These are phyloP conservation scores for Leccinum rimulosum DNA, from an alignment of 768 basidiomycete genomes.

Conservation along the genomic window DNA sequence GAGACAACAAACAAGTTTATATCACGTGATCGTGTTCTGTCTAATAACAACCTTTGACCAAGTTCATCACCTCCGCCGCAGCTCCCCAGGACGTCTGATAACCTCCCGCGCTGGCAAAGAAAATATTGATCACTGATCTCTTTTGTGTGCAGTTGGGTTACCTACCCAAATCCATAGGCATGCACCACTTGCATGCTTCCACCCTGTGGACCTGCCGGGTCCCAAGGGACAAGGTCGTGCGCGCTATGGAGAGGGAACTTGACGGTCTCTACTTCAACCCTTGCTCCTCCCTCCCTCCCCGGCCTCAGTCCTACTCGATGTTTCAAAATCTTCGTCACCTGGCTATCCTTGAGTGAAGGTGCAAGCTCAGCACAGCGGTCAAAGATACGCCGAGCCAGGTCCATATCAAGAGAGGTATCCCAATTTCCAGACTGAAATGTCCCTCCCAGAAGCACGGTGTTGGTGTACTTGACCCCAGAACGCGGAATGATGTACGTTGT, in stretches of 20 bases:
- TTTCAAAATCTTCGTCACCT: constrained; percentile 41
- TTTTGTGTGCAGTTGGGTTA: background rate
- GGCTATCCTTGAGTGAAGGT: constrained; percentile 33
- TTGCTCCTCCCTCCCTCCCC: constrained; percentile 50
- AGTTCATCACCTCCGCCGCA: constrained; percentile 38
- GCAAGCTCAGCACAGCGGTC: constrained; percentile 40
- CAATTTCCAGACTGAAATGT: constrained; percentile 49
- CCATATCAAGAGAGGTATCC: constrained; percentile 47
- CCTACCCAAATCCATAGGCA: constrained; percentile 61
- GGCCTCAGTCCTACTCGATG: constrained; percentile 64
- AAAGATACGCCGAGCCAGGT: constrained; percentile 44
- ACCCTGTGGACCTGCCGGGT: constrained; percentile 16
- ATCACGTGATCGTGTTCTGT: constrained; percentile 32
- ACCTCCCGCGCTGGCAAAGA: constrained; percentile 31
- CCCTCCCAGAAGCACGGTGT: constrained; percentile 55
- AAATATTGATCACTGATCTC: constrained; percentile 10
- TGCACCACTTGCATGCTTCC: constrained; percentile 43
- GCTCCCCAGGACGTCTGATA: constrained; percentile 45
- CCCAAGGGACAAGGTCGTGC: constrained; percentile 18
- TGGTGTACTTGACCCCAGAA: constrained; percentile 40
- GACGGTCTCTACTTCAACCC: constrained; percentile 50
- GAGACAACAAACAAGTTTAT: constrained; percentile 27
- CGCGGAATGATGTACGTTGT: constrained; percentile 64
- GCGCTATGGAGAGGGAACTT: constrained; percentile 32
- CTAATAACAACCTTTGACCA: constrained; percentile 17